Percentiles rank a stretch among this genome's conserved stretches.
Evolutionary conservation across 2,329 filamentous ascomycete species (phyloP).

Genomic region (Pyrenochaeta sp.): DNA sequence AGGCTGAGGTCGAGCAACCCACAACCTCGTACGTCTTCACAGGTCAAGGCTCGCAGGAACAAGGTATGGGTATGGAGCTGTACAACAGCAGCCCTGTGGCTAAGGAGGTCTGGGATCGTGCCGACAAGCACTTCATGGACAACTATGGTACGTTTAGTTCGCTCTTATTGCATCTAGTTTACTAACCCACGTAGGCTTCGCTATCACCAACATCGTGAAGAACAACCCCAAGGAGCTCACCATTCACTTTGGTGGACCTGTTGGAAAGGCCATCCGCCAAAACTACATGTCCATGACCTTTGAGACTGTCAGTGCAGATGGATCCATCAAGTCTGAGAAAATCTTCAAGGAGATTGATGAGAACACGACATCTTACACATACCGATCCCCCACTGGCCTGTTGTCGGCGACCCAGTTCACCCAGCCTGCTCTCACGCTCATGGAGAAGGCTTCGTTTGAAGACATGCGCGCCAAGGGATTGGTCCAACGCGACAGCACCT

Average conservation of each 20-base stretch:
- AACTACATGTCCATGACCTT: slow-evolving; percentile 99
- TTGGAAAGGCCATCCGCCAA: slow-evolving; percentile 95
- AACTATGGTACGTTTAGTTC: slow-evolving; percentile 78
- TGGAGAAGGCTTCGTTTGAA: slow-evolving; percentile 99
- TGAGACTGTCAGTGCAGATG: slow-evolving; percentile 93
- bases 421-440: slow-evolving; percentile 93
- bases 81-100: slow-evolving; percentile 94
- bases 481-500: slow-evolving; percentile 94
- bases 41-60: slow-evolving; percentile 96
- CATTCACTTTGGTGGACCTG: slow-evolving; percentile 95
- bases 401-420: slow-evolving; percentile 98
- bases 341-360: slow-evolving; percentile 99
- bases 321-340: slow-evolving; percentile 95
- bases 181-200: slow-evolving; percentile 71
- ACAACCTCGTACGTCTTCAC: slow-evolving; percentile 98
- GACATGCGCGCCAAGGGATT: slow-evolving; percentile 98
- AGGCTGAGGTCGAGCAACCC: slow-evolving; percentile 97
- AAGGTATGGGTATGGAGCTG: slow-evolving; percentile 99
- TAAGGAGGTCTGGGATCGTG: slow-evolving; percentile 89
- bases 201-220: slow-evolving; percentile 98
- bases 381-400: slow-evolving; percentile 91
- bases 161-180: slow-evolving; percentile 7
- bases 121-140: slow-evolving; percentile 97
- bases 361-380: slow-evolving; percentile 93
- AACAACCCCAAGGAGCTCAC: slow-evolving; percentile 99